Evolutionary conservation across 208 protist species (phyloP).

Genomic region (Herpetomonas samuelpessoai): DNA sequence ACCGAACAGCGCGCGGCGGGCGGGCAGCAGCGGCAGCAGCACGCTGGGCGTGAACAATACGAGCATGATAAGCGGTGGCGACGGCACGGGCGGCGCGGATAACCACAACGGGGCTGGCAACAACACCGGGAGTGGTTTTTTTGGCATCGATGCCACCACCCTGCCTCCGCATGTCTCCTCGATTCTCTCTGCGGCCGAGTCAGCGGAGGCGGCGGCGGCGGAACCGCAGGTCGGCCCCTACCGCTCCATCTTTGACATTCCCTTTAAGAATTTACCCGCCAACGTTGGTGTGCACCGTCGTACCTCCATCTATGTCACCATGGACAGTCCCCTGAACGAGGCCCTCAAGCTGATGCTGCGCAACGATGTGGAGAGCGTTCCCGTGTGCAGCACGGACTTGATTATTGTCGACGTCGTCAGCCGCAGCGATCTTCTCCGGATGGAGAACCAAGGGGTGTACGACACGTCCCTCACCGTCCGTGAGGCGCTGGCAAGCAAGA

Average conservation of each 20-base stretch:
- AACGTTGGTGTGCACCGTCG: slow-evolving; percentile 48
- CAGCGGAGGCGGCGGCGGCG: slow-evolving; percentile 9
- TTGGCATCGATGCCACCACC: slow-evolving; percentile 28
- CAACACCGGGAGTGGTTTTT: slow-evolving; percentile 7
- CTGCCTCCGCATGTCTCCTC: slow-evolving; percentile 64
- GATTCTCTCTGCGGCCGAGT: slow-evolving; percentile 41
- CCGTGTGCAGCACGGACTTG: slow-evolving; percentile 39
- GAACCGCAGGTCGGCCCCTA: slow-evolving; percentile 60
- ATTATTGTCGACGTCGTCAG: slow-evolving; percentile 81
- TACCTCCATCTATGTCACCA: slow-evolving; percentile 57
- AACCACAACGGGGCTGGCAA: too few species aligned
- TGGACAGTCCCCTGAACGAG: slow-evolving; percentile 62
- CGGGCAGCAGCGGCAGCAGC: not conserved
- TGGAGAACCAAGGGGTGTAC: slow-evolving; percentile 90
- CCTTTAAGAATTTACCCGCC: slow-evolving; percentile 65
- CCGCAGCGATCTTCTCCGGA: slow-evolving; percentile 78
- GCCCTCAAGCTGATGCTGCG: slow-evolving; percentile 71
- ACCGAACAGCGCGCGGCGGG: not conserved
- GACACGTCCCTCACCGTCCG: slow-evolving; percentile 77
- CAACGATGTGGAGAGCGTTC: slow-evolving; percentile 68
- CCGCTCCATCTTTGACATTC: slow-evolving; percentile 70
- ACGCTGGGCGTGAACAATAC: slow-evolving; percentile 3
- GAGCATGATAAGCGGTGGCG: slow-evolving; percentile 11
- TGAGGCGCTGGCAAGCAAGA: slow-evolving; percentile 60
- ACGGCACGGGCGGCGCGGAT: slow-evolving; percentile 5